Evolutionary conservation across 306 rosid genomes (phyloP).

Genomic region (Quercus engelmannii): DNA sequence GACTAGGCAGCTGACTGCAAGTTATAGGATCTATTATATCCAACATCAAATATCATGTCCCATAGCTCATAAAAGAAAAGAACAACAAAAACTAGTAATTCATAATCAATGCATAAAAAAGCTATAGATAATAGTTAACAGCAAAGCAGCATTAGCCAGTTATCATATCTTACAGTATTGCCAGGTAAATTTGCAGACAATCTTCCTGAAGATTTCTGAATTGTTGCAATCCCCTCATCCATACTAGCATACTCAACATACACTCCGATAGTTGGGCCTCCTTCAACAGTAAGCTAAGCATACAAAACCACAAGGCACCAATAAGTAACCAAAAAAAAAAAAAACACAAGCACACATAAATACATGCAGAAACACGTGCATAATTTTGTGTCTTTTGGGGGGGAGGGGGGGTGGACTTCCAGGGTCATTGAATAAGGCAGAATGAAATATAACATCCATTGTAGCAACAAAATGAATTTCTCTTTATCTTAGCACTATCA

Average conservation of each 20-base stretch:
- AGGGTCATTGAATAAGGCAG: background rate
- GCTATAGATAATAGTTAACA: constrained; percentile 2
- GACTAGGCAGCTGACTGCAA: background rate
- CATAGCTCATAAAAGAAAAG: background rate
- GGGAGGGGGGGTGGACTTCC: background rate
- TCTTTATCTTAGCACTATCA: background rate
- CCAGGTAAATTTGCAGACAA: constrained; percentile 66
- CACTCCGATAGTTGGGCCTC: constrained; percentile 77
- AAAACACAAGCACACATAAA: background rate
- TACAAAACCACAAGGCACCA: constrained; percentile 8
- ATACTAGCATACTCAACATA: constrained; percentile 65
- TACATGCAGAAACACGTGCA: background rate
- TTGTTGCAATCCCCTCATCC: constrained; percentile 58
- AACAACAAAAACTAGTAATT: constrained; percentile 1
- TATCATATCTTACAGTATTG: constrained; percentile 65
- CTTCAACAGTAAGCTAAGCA: constrained; percentile 68
- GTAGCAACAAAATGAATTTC: background rate
- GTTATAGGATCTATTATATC: background rate
- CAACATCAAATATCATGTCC: background rate
- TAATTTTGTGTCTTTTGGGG: background rate
- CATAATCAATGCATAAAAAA: constrained; percentile 9
- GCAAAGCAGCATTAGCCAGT: constrained; percentile 3
- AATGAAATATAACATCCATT: background rate
- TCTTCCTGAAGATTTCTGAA: constrained; percentile 69
- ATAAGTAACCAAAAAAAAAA: background rate